Evolutionary conservation across 257 asterid species (phyloP), one percentile per base, ranked within the genome.

Genomic region (Petrea volubilis): DNA sequence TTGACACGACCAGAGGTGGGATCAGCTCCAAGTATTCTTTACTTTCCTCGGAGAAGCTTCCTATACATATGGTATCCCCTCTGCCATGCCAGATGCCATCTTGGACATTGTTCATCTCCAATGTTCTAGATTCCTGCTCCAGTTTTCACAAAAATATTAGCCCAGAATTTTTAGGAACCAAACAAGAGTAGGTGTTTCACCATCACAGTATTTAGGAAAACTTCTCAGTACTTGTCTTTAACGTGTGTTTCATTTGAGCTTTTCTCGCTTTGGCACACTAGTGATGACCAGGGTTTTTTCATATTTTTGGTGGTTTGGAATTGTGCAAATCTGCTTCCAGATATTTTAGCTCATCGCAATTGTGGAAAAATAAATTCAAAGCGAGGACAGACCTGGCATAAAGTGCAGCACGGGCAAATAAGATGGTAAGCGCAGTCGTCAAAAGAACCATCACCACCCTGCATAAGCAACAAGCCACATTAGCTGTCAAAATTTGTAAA

Each of bases 71-170:
- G 12, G 97, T 87, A 50, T 93, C 98, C 66, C 98, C 97, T 84
- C 98, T 85, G 34, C 98, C 98, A 27, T 93, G 96, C 98, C 98
- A 94, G 24, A 79, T 86, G 28, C 97, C 97, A 71, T 91, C 96
- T 64, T 91, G 88, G 66, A 94, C 97, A 74, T 93, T 93, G 86
- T 94, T 94, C 96, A 91, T 87, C 87, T 91, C 97, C 86, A 94
- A 76, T 46, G 99, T 94, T 82, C 97, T 86, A 1, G 99, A 86
- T 68, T 94, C 99, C 99, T 92, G 90, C 67, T n/a, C n/a, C n/a
- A n/a, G n/a, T n/a, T n/a, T n/a, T n/a, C n/a, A n/a, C n/a, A n/a
- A n/a, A n/a, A n/a, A n/a, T n/a, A n/a, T n/a, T n/a, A n/a, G n/a
- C n/a, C n/a, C n/a, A n/a, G n/a, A n/a, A n/a, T n/a, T n/a, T n/a